Percentiles rank a stretch among this genome's conserved stretches.
Conservation (phyloP, 139 green algal genomes). For the Asterochloris sp. region DNA sequence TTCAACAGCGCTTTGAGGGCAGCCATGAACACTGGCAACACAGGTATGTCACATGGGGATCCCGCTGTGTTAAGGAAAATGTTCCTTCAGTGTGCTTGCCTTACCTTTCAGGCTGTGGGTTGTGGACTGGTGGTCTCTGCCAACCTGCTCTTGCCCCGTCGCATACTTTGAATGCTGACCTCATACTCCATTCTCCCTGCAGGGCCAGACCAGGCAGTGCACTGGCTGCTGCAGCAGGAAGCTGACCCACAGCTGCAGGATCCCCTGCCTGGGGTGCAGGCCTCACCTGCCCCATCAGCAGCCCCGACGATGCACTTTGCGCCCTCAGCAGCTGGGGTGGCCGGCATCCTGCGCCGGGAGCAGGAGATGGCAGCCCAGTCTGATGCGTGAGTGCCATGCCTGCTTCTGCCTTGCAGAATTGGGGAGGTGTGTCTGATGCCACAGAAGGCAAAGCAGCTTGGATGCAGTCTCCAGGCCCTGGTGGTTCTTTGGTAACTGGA, state of each 20-base stretch:
- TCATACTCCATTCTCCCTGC: neutral
- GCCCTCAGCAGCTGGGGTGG: slow-evolving; percentile 22
- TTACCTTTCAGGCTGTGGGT: neutral
- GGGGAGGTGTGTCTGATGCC: neutral
- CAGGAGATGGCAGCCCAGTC: slow-evolving; percentile 27
- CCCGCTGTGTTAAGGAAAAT: neutral
- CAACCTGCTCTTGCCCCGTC: neutral
- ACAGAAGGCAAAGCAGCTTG: neutral
- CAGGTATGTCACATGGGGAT: slow-evolving; percentile 4
- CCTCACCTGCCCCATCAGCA: neutral
- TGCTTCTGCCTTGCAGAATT: neutral
- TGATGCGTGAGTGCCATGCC: slow-evolving; percentile 8
- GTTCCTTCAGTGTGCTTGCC: neutral
- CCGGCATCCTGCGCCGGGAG: slow-evolving; percentile 34
- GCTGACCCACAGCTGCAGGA: neutral
- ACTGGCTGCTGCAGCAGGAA: slow-evolving; percentile 35
- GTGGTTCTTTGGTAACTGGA: too few species aligned
- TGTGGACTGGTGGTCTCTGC: neutral
- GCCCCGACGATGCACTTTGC: neutral
- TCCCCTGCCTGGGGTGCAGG: neutral
- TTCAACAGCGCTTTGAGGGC: slow-evolving; percentile 17
- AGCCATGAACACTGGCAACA: slow-evolving; percentile 26
- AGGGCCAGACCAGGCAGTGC: slow-evolving; percentile 29
- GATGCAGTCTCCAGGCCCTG: too few species aligned
- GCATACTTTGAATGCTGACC: neutral